These are phyloP conservation scores for Hylodesmum podocarpum DNA, from an alignment of 306 rosid species.

Conservation along the genomic window DNA sequence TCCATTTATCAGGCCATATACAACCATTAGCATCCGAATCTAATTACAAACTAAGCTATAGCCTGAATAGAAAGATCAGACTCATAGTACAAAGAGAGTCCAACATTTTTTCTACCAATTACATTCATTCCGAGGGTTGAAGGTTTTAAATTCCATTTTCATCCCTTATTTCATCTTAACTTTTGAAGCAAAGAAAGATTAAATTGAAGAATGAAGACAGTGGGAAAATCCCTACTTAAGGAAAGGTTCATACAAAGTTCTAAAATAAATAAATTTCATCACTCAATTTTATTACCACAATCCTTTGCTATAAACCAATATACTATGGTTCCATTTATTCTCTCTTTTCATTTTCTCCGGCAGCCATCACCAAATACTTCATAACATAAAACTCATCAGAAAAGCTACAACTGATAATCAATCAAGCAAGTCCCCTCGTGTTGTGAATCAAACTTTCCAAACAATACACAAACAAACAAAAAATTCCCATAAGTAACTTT, in stretches of 20 bases:
- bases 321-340: not conserved
- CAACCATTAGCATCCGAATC: not conserved
- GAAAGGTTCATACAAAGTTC: not conserved
- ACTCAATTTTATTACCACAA: not conserved
- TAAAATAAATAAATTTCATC: not conserved
- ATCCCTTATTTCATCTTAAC: conserved; percentile 11
- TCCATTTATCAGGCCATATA: conserved; percentile 20
- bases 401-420: conserved; percentile 3
- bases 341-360: not conserved
- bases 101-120: not conserved
- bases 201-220: conserved; percentile 20
- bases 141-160: not conserved
- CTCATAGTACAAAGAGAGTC: not conserved
- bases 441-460: conserved; percentile 10
- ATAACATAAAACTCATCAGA: not conserved
- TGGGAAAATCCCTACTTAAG: not conserved
- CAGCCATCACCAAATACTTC: not conserved
- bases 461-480: conserved; percentile 19
- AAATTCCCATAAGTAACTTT: not conserved
- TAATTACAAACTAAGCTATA: conserved; percentile 18
- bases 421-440: conserved; percentile 11
- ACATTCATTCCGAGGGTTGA: not conserved
- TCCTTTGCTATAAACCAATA: not conserved
- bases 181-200: conserved; percentile 16
- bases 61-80: not conserved